phyloP scores from a whole-genome alignment of 192 early-diverging fungal species.

The Coemansia asiatica region DNA sequence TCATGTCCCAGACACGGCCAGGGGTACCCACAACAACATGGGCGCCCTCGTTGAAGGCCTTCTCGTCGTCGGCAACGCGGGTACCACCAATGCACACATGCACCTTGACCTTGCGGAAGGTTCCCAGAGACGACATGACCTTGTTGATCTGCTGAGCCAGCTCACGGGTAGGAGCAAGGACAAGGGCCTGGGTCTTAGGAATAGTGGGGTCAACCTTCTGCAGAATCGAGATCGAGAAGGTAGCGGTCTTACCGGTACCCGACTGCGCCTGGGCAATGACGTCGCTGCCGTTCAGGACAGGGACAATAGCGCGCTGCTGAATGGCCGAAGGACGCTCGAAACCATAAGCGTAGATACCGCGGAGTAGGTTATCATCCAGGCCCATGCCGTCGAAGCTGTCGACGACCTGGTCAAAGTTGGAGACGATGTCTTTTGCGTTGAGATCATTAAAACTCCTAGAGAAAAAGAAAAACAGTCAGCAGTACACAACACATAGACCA shows the following conservation, averaged over 20 bases:
- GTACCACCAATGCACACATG: conserved; percentile 98
- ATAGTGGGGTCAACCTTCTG: conserved; percentile 82
- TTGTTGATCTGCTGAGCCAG: conserved; percentile 97
- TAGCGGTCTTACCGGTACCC: conserved; percentile 99
- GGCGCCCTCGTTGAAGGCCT: conserved; percentile 73
- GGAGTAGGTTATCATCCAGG: conserved; percentile 85
- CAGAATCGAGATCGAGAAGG: conserved; percentile 98
- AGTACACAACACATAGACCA: too few species aligned
- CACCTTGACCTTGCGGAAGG: conserved; percentile 93
- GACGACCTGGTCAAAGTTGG: conserved; percentile 94
- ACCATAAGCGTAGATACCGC: conserved; percentile 98
- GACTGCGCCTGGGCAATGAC: conserved; percentile 99
- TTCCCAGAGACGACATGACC: conserved; percentile 91
- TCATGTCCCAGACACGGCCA: conserved; percentile 98
- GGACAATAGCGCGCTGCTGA: conserved; percentile 95
- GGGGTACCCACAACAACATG: conserved; percentile 98
- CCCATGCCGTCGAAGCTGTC: conserved; percentile 97
- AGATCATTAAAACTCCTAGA: conserved; percentile 32
- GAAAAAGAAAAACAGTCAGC: neutral
- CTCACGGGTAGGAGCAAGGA: conserved; percentile 97
- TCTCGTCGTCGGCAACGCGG: conserved; percentile 87
- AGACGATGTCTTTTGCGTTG: conserved; percentile 59
- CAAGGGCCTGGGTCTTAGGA: conserved; percentile 88
- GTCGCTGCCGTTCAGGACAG: conserved; percentile 92
- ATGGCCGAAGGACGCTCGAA: conserved; percentile 96